Conservation (phyloP, 192 early-diverging fungal species). For the Mortierella claussenii region DNA sequence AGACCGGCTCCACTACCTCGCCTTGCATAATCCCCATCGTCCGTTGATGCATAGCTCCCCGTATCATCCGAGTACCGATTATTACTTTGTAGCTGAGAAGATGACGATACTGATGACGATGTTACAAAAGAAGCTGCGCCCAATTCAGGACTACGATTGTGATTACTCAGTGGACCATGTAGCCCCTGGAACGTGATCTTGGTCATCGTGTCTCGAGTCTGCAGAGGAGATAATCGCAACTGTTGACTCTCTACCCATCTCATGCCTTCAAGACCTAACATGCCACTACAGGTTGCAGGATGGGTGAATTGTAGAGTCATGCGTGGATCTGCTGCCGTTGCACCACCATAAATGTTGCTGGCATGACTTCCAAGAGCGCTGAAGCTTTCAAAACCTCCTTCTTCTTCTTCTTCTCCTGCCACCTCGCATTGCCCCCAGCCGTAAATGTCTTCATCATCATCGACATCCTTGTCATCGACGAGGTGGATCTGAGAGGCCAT, state of each 20-base stretch:
- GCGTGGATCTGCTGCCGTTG: too few relatives aligned
- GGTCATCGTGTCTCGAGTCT: neutral
- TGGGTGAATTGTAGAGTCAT: neutral
- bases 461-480: constrained; percentile 26
- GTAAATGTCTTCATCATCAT: constrained; percentile 22
- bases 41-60: neutral
- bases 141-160: neutral
- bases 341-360: neutral
- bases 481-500: constrained; percentile 42
- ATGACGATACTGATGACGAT: too few relatives aligned
- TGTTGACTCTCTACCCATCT: constrained; percentile 23
- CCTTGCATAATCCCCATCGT: neutral
- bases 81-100: neutral
- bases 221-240: neutral
- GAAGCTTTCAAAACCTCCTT: too few relatives aligned
- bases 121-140: too few relatives aligned
- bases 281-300: neutral
- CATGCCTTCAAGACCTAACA: constrained; percentile 24
- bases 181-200: too few relatives aligned
- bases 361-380: neutral
- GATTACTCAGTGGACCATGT: too few relatives aligned
- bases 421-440: constrained; percentile 34
- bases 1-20: neutral
- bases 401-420: too few relatives aligned
- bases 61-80: neutral